phyloP scores from a whole-genome alignment of 768 basidiomycete genomes.

The Paxillus rubicundulus region DNA sequence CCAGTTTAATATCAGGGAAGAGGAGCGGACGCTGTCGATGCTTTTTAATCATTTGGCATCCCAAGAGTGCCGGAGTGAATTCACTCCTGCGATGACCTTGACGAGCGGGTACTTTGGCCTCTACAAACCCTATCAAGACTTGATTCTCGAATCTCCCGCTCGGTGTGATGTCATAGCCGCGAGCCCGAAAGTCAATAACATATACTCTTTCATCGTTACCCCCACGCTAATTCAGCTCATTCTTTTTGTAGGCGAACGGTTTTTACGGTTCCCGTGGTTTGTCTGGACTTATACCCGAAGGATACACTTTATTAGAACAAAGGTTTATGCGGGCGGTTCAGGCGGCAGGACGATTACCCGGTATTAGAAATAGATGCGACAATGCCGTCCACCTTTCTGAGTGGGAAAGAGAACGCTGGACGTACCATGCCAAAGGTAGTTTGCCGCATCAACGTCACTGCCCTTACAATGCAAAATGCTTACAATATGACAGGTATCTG shows the following conservation, averaged over 20 bases:
- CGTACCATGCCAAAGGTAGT: constrained; percentile 96
- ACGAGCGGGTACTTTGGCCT: constrained; percentile 97
- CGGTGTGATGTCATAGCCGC: constrained; percentile 79
- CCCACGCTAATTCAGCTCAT: constrained; percentile 1
- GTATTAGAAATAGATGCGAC: constrained; percentile 18
- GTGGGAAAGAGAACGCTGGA: constrained; percentile 90
- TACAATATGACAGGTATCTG: constrained; percentile 65
- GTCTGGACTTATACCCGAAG: constrained; percentile 93
- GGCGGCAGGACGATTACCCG: constrained; percentile 40
- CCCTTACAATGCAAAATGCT: neutral
- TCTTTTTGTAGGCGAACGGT: constrained; percentile 76
- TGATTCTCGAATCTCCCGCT: constrained; percentile 57
- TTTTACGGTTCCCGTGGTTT: constrained; percentile 89
- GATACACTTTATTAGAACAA: constrained; percentile 85
- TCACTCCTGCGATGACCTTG: constrained; percentile 63
- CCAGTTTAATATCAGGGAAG: constrained; percentile 82
- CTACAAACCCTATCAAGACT: constrained; percentile 72
- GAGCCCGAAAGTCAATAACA: constrained; percentile 67
- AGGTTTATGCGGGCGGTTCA: constrained; percentile 71
- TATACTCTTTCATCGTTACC: neutral
- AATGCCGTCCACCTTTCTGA: constrained; percentile 72
- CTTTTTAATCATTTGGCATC: constrained; percentile 54
- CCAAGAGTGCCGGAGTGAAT: neutral
- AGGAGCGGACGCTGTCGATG: constrained; percentile 59
- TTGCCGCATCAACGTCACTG: neutral